These are phyloP conservation scores for Suillus subluteus DNA, from an alignment of 768 basidiomycete species.

Conservation along the genomic window DNA sequence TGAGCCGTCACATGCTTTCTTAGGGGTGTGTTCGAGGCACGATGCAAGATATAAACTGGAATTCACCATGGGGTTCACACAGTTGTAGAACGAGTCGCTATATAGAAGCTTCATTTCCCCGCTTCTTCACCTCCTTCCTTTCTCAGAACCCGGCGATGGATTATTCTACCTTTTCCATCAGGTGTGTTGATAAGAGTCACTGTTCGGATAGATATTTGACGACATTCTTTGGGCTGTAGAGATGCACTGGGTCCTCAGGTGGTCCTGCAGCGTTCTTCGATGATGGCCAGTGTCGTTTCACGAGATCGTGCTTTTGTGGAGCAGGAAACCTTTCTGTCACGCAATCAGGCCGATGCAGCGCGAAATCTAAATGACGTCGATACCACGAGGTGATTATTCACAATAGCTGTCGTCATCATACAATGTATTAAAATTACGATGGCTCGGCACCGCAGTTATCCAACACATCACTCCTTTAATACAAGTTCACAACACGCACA, in stretches of 20 bases:
- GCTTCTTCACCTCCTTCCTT: conserved; percentile 11
- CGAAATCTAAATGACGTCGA: conserved; percentile 4
- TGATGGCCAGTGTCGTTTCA: not conserved
- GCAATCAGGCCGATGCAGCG: not conserved
- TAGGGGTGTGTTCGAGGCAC: conserved; percentile 4
- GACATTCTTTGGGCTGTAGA: not conserved
- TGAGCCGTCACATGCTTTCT: not conserved
- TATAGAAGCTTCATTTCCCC: conserved; percentile 12
- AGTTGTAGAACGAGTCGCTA: conserved; percentile 1
- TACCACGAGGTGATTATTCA: not conserved
- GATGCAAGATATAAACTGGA: conserved; percentile 6
- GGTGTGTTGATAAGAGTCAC: not conserved
- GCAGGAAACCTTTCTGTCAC: not conserved
- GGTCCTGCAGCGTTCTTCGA: not conserved
- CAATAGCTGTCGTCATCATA: not conserved
- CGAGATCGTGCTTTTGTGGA: not conserved
- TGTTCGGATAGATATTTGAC: not conserved
- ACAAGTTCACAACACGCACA: not conserved
- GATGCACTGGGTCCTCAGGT: not conserved
- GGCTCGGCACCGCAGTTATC: not conserved
- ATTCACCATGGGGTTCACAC: not conserved
- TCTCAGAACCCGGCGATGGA: conserved; percentile 4
- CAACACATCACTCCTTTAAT: not conserved
- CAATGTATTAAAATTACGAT: conserved; percentile 2
- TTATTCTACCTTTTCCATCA: conserved; percentile 8